Conservation (phyloP, 768 basidiomycete species). For the Pisolithus marmoratus region DNA sequence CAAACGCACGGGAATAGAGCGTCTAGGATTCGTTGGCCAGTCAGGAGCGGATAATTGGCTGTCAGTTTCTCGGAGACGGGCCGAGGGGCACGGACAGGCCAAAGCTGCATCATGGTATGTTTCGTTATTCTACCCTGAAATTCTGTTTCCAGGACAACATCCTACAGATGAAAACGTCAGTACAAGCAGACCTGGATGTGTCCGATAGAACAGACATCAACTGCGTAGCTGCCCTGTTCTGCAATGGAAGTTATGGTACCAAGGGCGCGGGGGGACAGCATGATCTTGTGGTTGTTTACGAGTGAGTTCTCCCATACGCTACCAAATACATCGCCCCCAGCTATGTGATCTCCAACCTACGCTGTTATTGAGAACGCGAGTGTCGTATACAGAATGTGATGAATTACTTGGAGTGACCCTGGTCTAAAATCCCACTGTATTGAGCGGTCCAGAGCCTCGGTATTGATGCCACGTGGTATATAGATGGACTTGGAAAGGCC, state of each 20-base stretch:
- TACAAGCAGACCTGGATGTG: background rate
- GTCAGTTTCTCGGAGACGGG: slow-evolving; percentile 95
- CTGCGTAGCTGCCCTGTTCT: slow-evolving; percentile 89
- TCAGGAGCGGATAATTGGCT: slow-evolving; percentile 86
- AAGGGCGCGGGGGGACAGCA: slow-evolving; percentile 89
- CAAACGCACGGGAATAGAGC: slow-evolving; percentile 85
- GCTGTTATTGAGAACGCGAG: slow-evolving; percentile 3
- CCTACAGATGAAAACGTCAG: slow-evolving; percentile 40
- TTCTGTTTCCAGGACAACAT: slow-evolving; percentile 94
- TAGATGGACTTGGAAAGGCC: slow-evolving; percentile 98
- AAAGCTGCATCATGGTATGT: slow-evolving; percentile 96
- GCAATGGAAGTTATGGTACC: slow-evolving; percentile 93
- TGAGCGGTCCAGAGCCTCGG: slow-evolving; percentile 83
- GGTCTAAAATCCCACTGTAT: slow-evolving; percentile 96
- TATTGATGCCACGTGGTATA: slow-evolving; percentile 98
- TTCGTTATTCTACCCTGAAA: slow-evolving; percentile 92
- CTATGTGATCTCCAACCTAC: slow-evolving; percentile 93
- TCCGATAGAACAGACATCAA: slow-evolving; percentile 56
- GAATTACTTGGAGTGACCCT: slow-evolving; percentile 60
- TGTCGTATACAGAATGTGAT: background rate
- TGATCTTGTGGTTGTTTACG: slow-evolving; percentile 94
- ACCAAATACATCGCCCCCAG: slow-evolving; percentile 96
- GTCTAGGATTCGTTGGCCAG: slow-evolving; percentile 95
- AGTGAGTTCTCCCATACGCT: slow-evolving; percentile 96
- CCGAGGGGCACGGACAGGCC: slow-evolving; percentile 97